phyloP scores from a whole-genome alignment of 768 basidiomycete species.

The Calocybe gangraenosa region DNA sequence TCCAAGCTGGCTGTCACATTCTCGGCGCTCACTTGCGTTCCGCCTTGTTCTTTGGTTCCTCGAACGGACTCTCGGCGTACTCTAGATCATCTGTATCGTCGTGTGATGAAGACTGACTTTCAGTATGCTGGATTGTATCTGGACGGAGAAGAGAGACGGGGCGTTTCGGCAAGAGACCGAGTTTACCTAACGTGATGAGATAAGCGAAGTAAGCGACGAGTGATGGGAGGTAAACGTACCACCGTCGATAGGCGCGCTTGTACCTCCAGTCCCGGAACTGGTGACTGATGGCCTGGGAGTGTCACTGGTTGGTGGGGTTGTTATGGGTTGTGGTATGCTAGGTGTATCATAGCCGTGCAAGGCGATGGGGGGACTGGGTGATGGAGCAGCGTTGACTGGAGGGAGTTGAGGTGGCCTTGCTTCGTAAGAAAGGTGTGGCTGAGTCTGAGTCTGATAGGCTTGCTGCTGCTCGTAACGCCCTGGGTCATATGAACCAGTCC shows the following conservation, averaged over 20 bases:
- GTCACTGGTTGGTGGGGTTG: not conserved
- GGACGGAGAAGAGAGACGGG: slow-evolving; percentile 58
- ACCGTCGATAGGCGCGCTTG: slow-evolving; percentile 27
- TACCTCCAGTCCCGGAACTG: slow-evolving; percentile 2
- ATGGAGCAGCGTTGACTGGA: not conserved
- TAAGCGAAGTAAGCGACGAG: not conserved
- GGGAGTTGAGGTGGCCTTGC: not conserved
- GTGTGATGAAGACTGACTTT: slow-evolving; percentile 23
- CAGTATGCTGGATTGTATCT: slow-evolving; percentile 17
- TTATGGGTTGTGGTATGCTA: not conserved
- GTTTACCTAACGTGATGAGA: slow-evolving; percentile 41
- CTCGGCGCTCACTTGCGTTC: not conserved
- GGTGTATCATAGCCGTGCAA: not conserved
- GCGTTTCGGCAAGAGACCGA: slow-evolving; percentile 69
- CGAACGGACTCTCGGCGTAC: slow-evolving; percentile 74
- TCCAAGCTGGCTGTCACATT: too few relatives aligned
- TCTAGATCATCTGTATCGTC: slow-evolving; percentile 63
- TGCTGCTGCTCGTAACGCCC: slow-evolving; percentile 10
- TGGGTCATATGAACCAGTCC: slow-evolving; percentile 11
- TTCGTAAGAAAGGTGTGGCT: slow-evolving; percentile 1
- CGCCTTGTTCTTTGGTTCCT: slow-evolving; percentile 34
- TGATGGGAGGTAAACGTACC: slow-evolving; percentile 19
- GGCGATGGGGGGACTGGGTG: slow-evolving; percentile 6
- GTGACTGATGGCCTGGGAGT: slow-evolving; percentile 9
- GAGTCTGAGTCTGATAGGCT: slow-evolving; percentile 8